Percentiles rank a stretch among this genome's conserved stretches.
phyloP scores from a whole-genome alignment of 202 grass and related monocot genomes.

The Setaria italica region DNA sequence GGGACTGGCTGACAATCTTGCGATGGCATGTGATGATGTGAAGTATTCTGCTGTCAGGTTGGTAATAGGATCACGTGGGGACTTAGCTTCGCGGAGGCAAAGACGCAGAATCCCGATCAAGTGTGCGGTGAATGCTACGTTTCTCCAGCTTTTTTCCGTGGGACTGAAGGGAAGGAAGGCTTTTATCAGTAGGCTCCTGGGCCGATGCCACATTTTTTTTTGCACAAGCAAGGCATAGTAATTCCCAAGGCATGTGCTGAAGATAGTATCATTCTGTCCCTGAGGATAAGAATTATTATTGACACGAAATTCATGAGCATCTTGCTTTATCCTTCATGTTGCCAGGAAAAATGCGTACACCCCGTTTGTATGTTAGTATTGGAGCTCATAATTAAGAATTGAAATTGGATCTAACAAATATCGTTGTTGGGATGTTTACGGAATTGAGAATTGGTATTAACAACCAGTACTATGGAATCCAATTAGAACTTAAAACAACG shows the following conservation, averaged over 20 bases:
- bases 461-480: too few species aligned
- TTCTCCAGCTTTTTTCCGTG: neutral
- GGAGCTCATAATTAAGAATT: too few species aligned
- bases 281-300: neutral
- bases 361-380: too few species aligned
- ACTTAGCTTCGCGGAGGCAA: neutral
- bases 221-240: neutral
- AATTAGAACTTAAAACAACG: too few species aligned
- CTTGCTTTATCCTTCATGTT: too few species aligned
- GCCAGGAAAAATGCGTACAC: too few species aligned
- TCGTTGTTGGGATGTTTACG: too few species aligned
- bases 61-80: neutral
- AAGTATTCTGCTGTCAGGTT: too few species aligned
- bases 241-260: too few species aligned
- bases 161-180: neutral
- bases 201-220: neutral
- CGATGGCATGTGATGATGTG: neutral
- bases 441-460: too few species aligned
- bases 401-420: too few species aligned
- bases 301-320: too few species aligned
- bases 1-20: neutral
- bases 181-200: neutral
- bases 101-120: slow-evolving; percentile 34
- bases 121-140: slow-evolving; percentile 23
- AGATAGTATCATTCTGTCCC: neutral